Base-by-base conservation (phyloP, 2,329 filamentous ascomycete genomes). In the Cladosporium austrohemisphaericum region DNA sequence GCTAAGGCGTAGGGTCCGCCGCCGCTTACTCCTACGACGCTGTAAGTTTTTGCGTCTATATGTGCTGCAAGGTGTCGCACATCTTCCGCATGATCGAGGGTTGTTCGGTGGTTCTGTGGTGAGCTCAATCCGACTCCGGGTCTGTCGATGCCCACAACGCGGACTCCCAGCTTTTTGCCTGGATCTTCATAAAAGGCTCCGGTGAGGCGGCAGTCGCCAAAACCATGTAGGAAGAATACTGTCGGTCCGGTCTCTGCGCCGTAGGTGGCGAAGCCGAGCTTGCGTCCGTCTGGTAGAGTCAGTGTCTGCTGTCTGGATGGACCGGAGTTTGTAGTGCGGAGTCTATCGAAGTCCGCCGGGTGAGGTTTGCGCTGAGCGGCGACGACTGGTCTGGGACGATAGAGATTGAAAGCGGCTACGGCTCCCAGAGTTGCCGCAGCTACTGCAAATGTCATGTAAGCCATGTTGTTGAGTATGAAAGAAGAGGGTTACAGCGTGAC, bases 1-100 rank as follows among this genome's bases (percentile, higher is more conserved):
- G 74, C 74, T 9, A 77, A 57, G 2, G 68, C 68, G 55, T 73
- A 77, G 1, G 74, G 72, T 2, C 71, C 71, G 16, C 76, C 75
- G 6, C 74, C 75, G 0, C 70, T 74, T 4, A 68, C 60, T 2
- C 73, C 74, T 5, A 77, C 52, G 18, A 77, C 61, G 13, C 67
- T 65, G 57, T 73, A 78, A 4, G 62, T 54, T 4, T 61, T 49
- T 13, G 76, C 52, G 4, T 66, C 60, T 8, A 76, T 64, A 50
- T 72, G 64, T 2, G 67, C 54, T 5, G 68, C 65, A 5, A 78
- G 65, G 1, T 60, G 59, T 13, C 68, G 52, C 3, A 77, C 56
- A 48, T 78, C 74, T 11, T 63, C 51, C 3, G 73, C 67, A 63
- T 67, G 71, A 56, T 73, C 68, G 13, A 70, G 59, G 2, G 75